phyloP scores from a whole-genome alignment of 2,329 filamentous ascomycete genomes.

The Botryotinia convoluta region DNA sequence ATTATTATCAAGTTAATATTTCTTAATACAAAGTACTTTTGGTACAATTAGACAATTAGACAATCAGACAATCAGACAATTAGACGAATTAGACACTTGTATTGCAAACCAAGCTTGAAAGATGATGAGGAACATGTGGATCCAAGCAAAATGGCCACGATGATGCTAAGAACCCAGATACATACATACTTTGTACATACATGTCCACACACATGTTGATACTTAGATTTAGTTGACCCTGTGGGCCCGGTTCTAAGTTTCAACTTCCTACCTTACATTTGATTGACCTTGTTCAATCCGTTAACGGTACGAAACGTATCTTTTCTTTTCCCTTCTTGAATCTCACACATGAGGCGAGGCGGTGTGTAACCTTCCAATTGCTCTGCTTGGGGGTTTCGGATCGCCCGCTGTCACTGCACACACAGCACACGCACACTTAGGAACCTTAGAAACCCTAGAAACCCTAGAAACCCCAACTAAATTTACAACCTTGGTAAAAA shows the following conservation, averaged over 20 bases:
- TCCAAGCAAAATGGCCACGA: background rate
- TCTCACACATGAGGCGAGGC: conserved; percentile 17
- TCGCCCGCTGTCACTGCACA: conserved; percentile 18
- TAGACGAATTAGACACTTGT: background rate
- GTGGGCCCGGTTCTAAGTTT: background rate
- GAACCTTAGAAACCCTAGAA: background rate
- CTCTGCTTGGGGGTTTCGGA: conserved; percentile 16
- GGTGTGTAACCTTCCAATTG: conserved; percentile 17
- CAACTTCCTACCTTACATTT: background rate
- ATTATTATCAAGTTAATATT: background rate
- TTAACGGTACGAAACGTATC: conserved; percentile 4
- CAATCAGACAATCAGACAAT: background rate
- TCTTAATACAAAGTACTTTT: background rate
- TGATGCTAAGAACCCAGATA: background rate
- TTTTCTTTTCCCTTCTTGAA: background rate
- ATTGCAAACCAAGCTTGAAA: background rate
- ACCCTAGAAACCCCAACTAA: background rate
- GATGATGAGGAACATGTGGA: background rate
- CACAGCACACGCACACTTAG: conserved; percentile 5
- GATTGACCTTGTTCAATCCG: background rate
- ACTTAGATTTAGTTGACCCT: background rate
- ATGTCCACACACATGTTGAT: background rate
- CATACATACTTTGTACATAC: background rate
- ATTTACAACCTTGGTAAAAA: conserved; percentile 15
- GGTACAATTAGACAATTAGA: background rate